Evolutionary conservation across 2,329 filamentous ascomycete species (phyloP).

Genomic region (Tetracladium maxilliforme): DNA sequence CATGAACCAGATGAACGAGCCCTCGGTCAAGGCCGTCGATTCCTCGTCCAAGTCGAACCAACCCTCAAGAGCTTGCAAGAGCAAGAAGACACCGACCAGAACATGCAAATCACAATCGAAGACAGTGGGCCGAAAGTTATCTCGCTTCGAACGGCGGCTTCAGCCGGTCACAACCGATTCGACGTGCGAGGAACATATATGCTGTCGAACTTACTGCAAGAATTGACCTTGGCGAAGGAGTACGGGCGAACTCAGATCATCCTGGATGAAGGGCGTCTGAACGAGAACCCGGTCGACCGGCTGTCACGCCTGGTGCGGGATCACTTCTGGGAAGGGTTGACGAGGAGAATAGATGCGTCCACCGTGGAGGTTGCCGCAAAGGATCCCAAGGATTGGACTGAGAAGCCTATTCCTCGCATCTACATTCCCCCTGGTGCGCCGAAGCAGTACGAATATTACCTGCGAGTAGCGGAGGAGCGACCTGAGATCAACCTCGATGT

Average conservation of each 20-base stretch:
- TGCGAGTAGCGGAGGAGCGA: constrained; percentile 57
- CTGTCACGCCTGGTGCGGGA: constrained; percentile 75
- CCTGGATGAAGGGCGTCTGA: constrained; percentile 78
- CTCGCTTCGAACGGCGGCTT: constrained; percentile 70
- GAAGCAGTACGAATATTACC: constrained; percentile 84
- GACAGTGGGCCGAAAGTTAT: constrained; percentile 87
- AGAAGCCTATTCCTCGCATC: constrained; percentile 76
- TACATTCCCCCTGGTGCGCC: constrained; percentile 78
- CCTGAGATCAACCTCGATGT: constrained; percentile 85
- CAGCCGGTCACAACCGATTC: constrained; percentile 73
- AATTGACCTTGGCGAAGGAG: constrained; percentile 83
- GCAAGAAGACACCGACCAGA: constrained; percentile 84
- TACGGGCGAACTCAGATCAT: constrained; percentile 82
- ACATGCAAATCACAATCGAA: constrained; percentile 96
- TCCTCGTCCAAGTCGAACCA: constrained; percentile 73
- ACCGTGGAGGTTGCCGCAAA: constrained; percentile 74
- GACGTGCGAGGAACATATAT: constrained; percentile 94
- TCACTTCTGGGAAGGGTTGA: constrained; percentile 87
- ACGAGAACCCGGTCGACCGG: constrained; percentile 87
- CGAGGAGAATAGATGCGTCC: constrained; percentile 76
- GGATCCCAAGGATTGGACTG: constrained; percentile 93
- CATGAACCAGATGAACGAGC: constrained; percentile 53
- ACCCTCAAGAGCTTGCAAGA: constrained; percentile 67
- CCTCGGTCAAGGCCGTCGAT: constrained; percentile 56
- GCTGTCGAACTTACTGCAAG: constrained; percentile 90